Conservation (phyloP, 257 asterid species). For the Fraxinus excelsior region DNA sequence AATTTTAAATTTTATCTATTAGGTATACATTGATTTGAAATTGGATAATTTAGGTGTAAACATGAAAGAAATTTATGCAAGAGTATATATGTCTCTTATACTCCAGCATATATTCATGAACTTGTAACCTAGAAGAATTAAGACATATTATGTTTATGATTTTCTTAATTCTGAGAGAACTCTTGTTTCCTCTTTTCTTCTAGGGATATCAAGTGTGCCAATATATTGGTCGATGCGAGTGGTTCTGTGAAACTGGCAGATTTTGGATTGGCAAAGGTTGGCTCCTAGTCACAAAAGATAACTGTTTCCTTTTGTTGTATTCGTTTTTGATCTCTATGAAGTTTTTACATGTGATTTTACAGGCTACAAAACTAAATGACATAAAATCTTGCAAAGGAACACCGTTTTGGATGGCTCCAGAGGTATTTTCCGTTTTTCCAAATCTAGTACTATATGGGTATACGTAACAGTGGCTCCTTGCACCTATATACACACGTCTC, state of each 20-base stretch:
- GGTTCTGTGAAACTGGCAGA: conserved; percentile 72
- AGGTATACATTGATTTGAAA: conserved; percentile 13
- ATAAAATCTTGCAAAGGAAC: conserved; percentile 73
- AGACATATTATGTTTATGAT: not conserved
- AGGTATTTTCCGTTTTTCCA: conserved; percentile 28
- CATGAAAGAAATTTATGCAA: conserved; percentile 10
- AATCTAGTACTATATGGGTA: not conserved
- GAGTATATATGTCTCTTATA: not conserved
- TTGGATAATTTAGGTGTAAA: conserved; percentile 9
- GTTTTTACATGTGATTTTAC: conserved; percentile 27
- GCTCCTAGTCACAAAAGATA: conserved; percentile 1
- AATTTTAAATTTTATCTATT: not conserved
- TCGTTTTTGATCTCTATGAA: conserved; percentile 14
- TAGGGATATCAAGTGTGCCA: conserved; percentile 75
- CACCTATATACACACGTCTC: conserved; percentile 13
- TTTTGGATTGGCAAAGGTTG: conserved; percentile 73
- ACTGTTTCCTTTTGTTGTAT: conserved; percentile 7
- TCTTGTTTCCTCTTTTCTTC: conserved; percentile 24
- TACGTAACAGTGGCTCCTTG: conserved; percentile 18
- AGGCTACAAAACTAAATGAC: conserved; percentile 63
- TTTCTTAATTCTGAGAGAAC: conserved; percentile 22
- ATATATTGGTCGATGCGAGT: conserved; percentile 63
- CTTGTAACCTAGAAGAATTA: conserved; percentile 16
- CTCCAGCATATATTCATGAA: conserved; percentile 15
- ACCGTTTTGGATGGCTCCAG: conserved; percentile 77